phyloP scores from a whole-genome alignment of 2,329 filamentous ascomycete species.

The Fulvia fulva region DNA sequence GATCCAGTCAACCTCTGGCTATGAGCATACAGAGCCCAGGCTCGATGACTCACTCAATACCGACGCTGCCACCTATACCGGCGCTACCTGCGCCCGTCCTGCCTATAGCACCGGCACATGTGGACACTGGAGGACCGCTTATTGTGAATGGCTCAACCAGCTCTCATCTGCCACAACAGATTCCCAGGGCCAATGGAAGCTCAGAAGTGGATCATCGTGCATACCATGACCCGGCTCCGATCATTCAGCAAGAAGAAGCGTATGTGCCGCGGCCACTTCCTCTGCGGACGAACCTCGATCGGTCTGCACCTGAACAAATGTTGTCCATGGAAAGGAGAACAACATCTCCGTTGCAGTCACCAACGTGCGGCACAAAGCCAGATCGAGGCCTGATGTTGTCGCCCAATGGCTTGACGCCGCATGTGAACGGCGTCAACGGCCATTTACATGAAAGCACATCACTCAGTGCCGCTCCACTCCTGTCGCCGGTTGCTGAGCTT shows the following conservation, averaged over 20 bases:
- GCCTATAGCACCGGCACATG: slow-evolving; percentile 13
- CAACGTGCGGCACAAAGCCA: slow-evolving; percentile 15
- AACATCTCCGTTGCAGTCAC: slow-evolving; percentile 10
- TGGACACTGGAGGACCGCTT: slow-evolving; percentile 32
- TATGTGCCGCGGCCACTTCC: slow-evolving; percentile 1
- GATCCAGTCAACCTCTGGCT: slow-evolving; percentile 10
- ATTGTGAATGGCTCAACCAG: slow-evolving; percentile 41
- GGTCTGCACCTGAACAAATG: background rate
- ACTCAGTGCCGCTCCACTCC: slow-evolving; percentile 35
- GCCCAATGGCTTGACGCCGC: slow-evolving; percentile 21
- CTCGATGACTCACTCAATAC: slow-evolving; percentile 11
- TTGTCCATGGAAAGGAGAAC: background rate
- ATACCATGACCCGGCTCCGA: slow-evolving; percentile 5
- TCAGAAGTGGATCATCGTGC: background rate
- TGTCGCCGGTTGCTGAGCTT: slow-evolving; percentile 72
- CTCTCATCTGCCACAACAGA: slow-evolving; percentile 9
- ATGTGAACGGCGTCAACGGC: slow-evolving; percentile 17
- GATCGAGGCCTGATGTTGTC: slow-evolving; percentile 17
- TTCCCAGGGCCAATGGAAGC: slow-evolving; percentile 17
- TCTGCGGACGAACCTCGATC: slow-evolving; percentile 3
- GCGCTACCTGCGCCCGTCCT: slow-evolving; percentile 2
- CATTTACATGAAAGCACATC: slow-evolving; percentile 16
- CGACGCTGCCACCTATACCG: background rate
- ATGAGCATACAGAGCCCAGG: slow-evolving; percentile 19
- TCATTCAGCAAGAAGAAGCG: slow-evolving; percentile 2